Conservation (phyloP, 257 asterid genomes). For the Thymus mandschuricus region DNA sequence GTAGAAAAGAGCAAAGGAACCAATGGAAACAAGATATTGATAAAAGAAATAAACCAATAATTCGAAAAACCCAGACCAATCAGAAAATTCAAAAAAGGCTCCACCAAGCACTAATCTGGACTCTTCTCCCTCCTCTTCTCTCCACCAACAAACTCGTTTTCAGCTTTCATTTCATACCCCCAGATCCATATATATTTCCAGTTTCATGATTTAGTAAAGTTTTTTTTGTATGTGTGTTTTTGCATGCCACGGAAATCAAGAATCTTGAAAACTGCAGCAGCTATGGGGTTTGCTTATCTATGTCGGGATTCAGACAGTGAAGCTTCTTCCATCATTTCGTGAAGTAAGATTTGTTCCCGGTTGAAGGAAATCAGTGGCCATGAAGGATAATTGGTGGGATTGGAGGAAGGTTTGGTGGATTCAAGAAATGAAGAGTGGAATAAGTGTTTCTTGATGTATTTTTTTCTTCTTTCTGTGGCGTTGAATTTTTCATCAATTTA, state of each 20-base stretch:
- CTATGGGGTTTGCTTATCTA: constrained; percentile 34
- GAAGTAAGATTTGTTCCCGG: constrained; percentile 3
- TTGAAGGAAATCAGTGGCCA: constrained; percentile 25
- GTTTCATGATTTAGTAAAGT: neutral
- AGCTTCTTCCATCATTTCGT: constrained; percentile 37
- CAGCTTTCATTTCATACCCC: constrained; percentile 26
- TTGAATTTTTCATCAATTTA: neutral
- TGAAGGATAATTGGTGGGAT: constrained; percentile 47
- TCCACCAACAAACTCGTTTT: constrained; percentile 34
- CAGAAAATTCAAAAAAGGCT: constrained; percentile 33
- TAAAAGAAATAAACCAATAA: constrained; percentile 13
- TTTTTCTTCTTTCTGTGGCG: neutral
- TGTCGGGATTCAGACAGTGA: constrained; percentile 27
- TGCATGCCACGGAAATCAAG: constrained; percentile 26
- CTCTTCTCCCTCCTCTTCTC: constrained; percentile 31
- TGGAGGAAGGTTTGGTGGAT: constrained; percentile 50
- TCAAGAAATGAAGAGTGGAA: constrained; percentile 19
- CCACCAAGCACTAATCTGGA: constrained; percentile 41
- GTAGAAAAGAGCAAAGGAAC: constrained; percentile 3
- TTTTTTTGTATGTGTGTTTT: neutral
- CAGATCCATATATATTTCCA: constrained; percentile 38
- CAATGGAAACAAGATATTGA: constrained; percentile 29
- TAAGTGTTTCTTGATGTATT: constrained; percentile 6
- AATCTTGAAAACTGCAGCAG: constrained; percentile 16
- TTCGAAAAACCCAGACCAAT: constrained; percentile 21